These are phyloP conservation scores for Fusarium pininemorale DNA, from an alignment of 2,329 filamentous ascomycete genomes.

Conservation along the genomic window DNA sequence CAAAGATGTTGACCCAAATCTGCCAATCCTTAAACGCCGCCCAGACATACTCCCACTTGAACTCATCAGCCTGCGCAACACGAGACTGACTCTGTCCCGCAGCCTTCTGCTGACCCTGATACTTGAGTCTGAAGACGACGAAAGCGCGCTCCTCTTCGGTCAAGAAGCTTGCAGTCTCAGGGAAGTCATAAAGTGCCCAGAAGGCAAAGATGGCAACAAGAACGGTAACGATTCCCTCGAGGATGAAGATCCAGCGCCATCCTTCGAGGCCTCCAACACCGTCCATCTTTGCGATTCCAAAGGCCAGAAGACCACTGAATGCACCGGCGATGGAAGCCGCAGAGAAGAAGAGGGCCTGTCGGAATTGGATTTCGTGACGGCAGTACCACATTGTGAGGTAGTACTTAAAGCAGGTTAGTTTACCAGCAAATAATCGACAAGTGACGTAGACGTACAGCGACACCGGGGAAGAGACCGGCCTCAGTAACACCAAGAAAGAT, in stretches of 20 bases:
- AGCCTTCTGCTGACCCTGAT: slow-evolving; percentile 60
- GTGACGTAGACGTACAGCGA: slow-evolving; percentile 52
- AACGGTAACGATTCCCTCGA: slow-evolving; percentile 76
- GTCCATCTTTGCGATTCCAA: slow-evolving; percentile 75
- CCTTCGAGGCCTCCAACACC: slow-evolving; percentile 67
- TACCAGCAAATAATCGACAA: neutral
- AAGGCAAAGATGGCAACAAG: slow-evolving; percentile 73
- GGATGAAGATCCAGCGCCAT: slow-evolving; percentile 74
- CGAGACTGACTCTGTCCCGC: slow-evolving; percentile 30
- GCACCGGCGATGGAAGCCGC: slow-evolving; percentile 82
- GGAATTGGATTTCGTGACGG: slow-evolving; percentile 63
- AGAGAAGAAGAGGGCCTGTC: slow-evolving; percentile 81
- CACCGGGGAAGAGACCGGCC: slow-evolving; percentile 72
- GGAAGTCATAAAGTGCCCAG: slow-evolving; percentile 82
- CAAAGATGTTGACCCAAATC: slow-evolving; percentile 69
- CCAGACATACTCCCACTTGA: slow-evolving; percentile 79
- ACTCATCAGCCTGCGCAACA: slow-evolving; percentile 75
- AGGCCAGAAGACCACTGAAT: slow-evolving; percentile 77
- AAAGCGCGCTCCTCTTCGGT: slow-evolving; percentile 75
- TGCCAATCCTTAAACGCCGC: slow-evolving; percentile 82
- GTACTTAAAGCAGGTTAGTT: slow-evolving; percentile 46
- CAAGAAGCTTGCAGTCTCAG: slow-evolving; percentile 79
- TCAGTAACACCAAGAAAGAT: slow-evolving; percentile 73
- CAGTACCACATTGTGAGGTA: slow-evolving; percentile 69
- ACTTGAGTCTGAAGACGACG: slow-evolving; percentile 74